Base-by-base conservation (phyloP, 768 basidiomycete genomes). In the Lactarius akahatsu region DNA sequence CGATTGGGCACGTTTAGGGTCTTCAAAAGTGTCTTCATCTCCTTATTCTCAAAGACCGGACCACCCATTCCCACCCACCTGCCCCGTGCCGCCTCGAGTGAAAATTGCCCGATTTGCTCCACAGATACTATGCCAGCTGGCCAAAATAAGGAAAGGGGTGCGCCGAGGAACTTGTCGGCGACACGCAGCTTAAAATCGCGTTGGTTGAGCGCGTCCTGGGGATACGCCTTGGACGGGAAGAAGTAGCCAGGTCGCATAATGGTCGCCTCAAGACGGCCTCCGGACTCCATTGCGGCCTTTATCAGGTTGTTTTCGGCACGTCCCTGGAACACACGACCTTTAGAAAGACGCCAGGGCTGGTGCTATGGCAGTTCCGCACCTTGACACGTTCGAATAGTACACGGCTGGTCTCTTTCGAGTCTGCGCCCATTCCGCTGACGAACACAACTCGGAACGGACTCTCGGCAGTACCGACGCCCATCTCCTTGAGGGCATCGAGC, bases 391-490 rank as follows among this genome's bases (percentile, higher is more conserved):
- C 58, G 54, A 74, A 76, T 30, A 76, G 38, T 4, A 43, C 20
- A 41, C 68, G 40, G 43, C 71, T 69, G 9, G 66, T 71, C 69
- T 75, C 75, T 47, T 32, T 62, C 60, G 74, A 71, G 62, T 72
- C 71, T 7, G 75, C 75, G 8, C 74, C 73, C 23, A 68, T 60
- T 13, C 75, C 75, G 28, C 73, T 75, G 11, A 76, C 57, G 56
- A 70, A 73, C 36, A 76, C 70, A 61, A 76, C 65, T 23, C 70
- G 64, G 68, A 75, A 75, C 20, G 75, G 74, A 15, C 50, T 59
- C 26, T 47, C 60, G 6, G 50, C 41, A 1, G 69, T 69, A 2
- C 73, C 74, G 4, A 70, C 64, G n/a, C 45, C 60, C 30, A 20
- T 61, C n/a, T 41, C 62, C 56, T 62, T 63, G 26, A 69, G 45